These are phyloP conservation scores for Beta corolliflora DNA, from an alignment of 179 eudicot genomes.

Conservation along the genomic window DNA sequence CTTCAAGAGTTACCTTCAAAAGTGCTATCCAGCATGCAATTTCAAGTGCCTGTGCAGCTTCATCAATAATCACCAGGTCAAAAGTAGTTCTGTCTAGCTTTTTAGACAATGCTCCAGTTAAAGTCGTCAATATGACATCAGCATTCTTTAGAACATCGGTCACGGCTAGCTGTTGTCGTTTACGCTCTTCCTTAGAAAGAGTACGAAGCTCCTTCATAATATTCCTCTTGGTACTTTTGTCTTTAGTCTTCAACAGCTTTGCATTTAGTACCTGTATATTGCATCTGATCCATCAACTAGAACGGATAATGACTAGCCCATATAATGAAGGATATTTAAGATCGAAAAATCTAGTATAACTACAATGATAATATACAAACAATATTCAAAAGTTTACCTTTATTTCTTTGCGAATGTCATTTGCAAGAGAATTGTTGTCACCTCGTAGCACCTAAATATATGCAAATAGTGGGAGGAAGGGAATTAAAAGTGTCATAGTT, in stretches of 20 bases:
- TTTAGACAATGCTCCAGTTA: slow-evolving; percentile 79
- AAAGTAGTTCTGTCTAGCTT: slow-evolving; percentile 72
- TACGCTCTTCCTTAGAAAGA: slow-evolving; percentile 93
- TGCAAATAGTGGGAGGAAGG: slow-evolving; percentile 9
- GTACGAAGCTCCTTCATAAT: slow-evolving; percentile 83
- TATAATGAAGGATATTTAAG: not conserved
- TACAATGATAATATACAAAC: not conserved
- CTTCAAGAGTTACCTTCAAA: slow-evolving; percentile 58
- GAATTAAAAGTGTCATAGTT: not conserved
- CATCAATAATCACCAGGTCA: slow-evolving; percentile 93
- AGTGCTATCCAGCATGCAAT: slow-evolving; percentile 98
- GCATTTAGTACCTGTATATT: slow-evolving; percentile 74
- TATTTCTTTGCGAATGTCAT: slow-evolving; percentile 98
- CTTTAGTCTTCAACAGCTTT: slow-evolving; percentile 89
- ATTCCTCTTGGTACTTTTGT: slow-evolving; percentile 78
- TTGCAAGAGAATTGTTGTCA: slow-evolving; percentile 93
- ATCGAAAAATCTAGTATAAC: not conserved
- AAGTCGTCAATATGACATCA: slow-evolving; percentile 86
- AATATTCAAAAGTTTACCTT: slow-evolving; percentile 52
- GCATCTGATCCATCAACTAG: slow-evolving; percentile 20
- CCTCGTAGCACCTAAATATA: slow-evolving; percentile 85
- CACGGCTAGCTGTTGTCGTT: slow-evolving; percentile 96
- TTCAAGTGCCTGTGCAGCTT: slow-evolving; percentile 99
- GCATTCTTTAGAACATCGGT: slow-evolving; percentile 87
- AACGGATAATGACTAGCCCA: slow-evolving; percentile 14